Evolutionary conservation across 306 rosid genomes (phyloP).

Genomic region (Pyrus communis): DNA sequence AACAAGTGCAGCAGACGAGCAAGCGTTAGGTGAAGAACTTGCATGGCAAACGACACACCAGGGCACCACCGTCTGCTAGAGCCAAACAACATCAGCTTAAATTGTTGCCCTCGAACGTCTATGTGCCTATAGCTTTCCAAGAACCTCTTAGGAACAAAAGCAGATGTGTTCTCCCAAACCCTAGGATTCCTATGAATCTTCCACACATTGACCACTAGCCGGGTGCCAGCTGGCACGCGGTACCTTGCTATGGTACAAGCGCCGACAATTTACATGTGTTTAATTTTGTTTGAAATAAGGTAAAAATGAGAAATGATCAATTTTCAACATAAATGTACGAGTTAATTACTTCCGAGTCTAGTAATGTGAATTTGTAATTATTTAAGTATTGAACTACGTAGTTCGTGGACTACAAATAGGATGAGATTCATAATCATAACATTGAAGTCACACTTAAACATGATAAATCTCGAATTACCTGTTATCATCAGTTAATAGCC

Average conservation of each 20-base stretch:
- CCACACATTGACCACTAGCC: conserved; percentile 47
- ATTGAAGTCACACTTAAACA: no score
- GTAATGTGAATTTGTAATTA: not conserved
- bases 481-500: no score
- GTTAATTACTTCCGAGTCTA: no score
- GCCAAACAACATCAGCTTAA: conserved; percentile 52
- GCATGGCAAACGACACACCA: conserved; percentile 45
- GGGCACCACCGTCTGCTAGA: conserved; percentile 46
- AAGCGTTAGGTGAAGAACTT: conserved; percentile 40
- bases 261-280: no score
- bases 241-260: conserved; percentile 33
- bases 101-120: conserved; percentile 44
- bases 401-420: no score
- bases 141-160: conserved; percentile 43
- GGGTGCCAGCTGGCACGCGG: conserved; percentile 35
- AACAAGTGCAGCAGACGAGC: conserved; percentile 46
- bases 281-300: no score
- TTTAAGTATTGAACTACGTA: no score
- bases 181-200: conserved; percentile 57
- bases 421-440: no score
- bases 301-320: no score
- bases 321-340: no score
- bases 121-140: conserved; percentile 11
- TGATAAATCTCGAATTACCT: no score
- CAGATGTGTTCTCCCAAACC: conserved; percentile 35